These are phyloP conservation scores for Mrakiaceae sp. DNA, from an alignment of 1,284 basidiomycete species.

Conservation along the genomic window DNA sequence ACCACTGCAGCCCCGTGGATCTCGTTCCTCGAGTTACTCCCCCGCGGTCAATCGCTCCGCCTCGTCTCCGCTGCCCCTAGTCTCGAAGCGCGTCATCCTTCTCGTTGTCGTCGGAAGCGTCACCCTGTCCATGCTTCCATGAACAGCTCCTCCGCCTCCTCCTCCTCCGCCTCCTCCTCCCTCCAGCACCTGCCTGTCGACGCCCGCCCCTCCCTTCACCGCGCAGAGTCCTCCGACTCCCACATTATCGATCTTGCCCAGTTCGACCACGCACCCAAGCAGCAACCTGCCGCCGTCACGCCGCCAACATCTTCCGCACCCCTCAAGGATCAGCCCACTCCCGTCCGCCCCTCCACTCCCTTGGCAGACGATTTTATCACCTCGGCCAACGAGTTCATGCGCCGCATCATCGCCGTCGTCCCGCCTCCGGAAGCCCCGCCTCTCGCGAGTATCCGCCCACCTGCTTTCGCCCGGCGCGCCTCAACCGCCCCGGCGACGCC, in stretches of 20 bases:
- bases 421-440: conserved; percentile 1
- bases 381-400: conserved; percentile 6
- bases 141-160: background rate
- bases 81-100: no score
- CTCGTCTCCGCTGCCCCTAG: no score
- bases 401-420: conserved; percentile 14
- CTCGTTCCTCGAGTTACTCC: no score
- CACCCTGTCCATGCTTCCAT: background rate
- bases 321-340: background rate
- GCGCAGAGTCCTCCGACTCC: background rate
- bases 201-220: no score
- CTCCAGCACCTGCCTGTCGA: background rate
- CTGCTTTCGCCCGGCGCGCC: background rate
- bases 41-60: no score
- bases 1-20: no score
- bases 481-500: background rate
- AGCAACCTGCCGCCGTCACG: background rate
- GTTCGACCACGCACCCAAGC: conserved; percentile 5
- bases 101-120: no score
- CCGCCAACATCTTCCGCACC: background rate
- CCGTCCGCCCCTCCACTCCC: background rate
- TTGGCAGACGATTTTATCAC: background rate
- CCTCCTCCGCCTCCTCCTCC: background rate
- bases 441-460: background rate
- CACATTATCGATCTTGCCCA: conserved; percentile 16